Percentiles rank a stretch among this genome's conserved stretches.
Conservation (phyloP, 2,329 filamentous ascomycete genomes). For the Verruconis gallopava region DNA sequence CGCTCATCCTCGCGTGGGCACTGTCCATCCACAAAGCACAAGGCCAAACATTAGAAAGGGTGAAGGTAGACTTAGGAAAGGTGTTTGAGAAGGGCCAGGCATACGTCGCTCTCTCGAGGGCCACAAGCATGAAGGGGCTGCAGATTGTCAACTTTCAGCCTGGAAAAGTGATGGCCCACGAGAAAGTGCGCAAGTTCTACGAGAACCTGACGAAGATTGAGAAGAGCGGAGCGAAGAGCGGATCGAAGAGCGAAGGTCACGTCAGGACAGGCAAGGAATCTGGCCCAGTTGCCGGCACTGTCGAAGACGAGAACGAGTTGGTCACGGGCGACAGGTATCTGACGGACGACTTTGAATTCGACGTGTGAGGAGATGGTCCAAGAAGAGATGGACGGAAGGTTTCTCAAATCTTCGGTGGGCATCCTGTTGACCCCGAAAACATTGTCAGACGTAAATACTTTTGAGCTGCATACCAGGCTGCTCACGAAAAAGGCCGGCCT, state of each 20-base stretch:
- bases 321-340: not conserved
- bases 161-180: constrained; percentile 86
- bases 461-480: no score
- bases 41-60: constrained; percentile 82
- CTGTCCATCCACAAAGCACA: constrained; percentile 97
- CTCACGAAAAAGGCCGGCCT: no score
- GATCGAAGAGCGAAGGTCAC: not conserved
- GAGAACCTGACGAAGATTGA: constrained; percentile 65
- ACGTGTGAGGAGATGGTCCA: no score
- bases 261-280: not conserved
- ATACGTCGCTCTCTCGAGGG: constrained; percentile 90
- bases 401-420: no score
- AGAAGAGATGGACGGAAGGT: no score
- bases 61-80: constrained; percentile 83
- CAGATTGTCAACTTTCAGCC: constrained; percentile 84
- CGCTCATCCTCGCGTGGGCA: constrained; percentile 91
- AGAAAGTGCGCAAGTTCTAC: constrained; percentile 76
- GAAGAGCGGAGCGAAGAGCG: constrained; percentile 10
- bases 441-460: no score
- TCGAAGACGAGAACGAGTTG: not conserved
- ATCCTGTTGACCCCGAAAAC: no score
- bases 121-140: constrained; percentile 72
- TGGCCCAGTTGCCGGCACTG: no score
- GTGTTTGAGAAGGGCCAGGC: constrained; percentile 97
- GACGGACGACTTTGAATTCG: not conserved